These are phyloP conservation scores for Allium cepa DNA, from an alignment of 106 monocot genomes.

Conservation along the genomic window DNA sequence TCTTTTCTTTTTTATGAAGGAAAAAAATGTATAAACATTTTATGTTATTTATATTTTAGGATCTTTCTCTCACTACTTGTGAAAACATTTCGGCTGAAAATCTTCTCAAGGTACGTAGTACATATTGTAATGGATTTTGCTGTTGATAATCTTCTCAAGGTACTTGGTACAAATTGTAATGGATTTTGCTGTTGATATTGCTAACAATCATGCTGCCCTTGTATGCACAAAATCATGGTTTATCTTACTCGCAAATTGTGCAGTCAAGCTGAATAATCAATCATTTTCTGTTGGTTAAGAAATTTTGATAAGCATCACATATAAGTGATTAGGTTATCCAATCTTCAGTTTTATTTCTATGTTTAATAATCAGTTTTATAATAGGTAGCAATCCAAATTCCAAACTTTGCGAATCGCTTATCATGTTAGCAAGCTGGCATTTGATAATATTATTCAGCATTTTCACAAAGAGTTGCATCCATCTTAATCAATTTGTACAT, in stretches of 20 bases:
- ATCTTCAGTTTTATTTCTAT: not conserved
- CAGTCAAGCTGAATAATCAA: too few relatives aligned
- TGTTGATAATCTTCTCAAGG: slow-evolving; percentile 56
- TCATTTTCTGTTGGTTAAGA: too few relatives aligned
- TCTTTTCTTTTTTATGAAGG: not conserved
- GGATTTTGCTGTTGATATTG: not conserved
- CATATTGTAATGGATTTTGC: not conserved
- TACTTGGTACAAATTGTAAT: slow-evolving; percentile 11
- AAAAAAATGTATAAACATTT: not conserved
- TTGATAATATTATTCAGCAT: too few relatives aligned
- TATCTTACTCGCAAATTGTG: not conserved
- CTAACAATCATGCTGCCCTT: not conserved
- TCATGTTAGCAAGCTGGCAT: too few relatives aligned
- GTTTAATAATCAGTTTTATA: too few relatives aligned
- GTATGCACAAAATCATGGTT: too few relatives aligned
- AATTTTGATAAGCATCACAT: not conserved
- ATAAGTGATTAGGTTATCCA: not conserved
- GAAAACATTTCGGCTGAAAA: slow-evolving; percentile 64
- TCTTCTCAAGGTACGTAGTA: slow-evolving; percentile 75
- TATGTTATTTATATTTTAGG: slow-evolving; percentile 27
- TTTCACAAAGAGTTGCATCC: not conserved
- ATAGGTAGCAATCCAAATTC: too few relatives aligned
- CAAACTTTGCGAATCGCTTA: too few relatives aligned
- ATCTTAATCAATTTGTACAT: not conserved
- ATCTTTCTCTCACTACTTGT: slow-evolving; percentile 16